Base-by-base conservation (phyloP, 2,329 filamentous ascomycete species). In the Ophiostoma himal-ulmi region DNA sequence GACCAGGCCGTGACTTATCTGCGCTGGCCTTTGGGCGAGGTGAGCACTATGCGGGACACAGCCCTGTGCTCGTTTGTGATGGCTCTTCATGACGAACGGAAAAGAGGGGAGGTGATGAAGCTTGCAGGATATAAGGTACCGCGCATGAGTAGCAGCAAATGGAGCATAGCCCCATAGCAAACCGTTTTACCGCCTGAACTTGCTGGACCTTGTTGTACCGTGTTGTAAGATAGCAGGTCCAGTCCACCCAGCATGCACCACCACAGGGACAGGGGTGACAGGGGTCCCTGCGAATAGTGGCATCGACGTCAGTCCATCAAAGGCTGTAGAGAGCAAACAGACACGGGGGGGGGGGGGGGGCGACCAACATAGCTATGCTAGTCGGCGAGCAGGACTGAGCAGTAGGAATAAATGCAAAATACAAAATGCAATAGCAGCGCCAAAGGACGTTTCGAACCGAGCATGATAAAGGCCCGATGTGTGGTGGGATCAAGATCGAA, bases 41-140 rank as follows among this genome's bases (percentile, higher is more conserved):
- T 57, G 22, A 57, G 52, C n/a, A 26, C 52, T 26, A 26, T 57
- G n/a, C 11, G 48, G 48, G 48, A 22, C 52, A 57, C 26, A 57
- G n/a, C 52, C 52, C 52, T 26, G 52, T 62, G 22, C 26, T 62
- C 13, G 11, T 14, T 62, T 22, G 52, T 57, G 52, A 11, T 26
- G 52, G 52, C 52, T 57, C 8, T 57, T 48, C 17, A 48, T n/a
- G 52, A 26, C n/a, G 22, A 22, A 57, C 6, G 17, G n/a, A 62
- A 62, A 62, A 62, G 57, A 62, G 57, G 57, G 57, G 26, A 62
- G 26, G 57, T 36, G 57, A 62, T 62, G 57, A 62, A 62, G 57
- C 13, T 14, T 62, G 57, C 57, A 36, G 57, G 22, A 17, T 13
- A 62, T 22, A 62, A 62, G 57, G 26, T 62, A 62, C 57, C 57